These are phyloP conservation scores for Carex kokanica DNA, from an alignment of 176 grass and related monocot species.

Conservation along the genomic window DNA sequence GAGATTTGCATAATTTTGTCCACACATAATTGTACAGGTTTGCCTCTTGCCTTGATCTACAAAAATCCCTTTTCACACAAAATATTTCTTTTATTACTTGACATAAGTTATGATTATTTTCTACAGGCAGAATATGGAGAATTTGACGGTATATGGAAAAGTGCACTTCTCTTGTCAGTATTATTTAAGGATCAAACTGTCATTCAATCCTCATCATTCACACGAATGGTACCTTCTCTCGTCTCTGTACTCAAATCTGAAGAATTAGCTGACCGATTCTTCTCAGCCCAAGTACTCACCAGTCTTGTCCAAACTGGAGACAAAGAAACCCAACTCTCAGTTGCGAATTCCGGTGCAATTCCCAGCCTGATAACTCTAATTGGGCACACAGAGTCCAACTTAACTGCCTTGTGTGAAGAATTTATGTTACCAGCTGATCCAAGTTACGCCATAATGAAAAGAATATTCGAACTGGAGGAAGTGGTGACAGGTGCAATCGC, in stretches of 20 bases:
- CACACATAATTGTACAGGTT: not conserved
- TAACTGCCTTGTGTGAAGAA: conserved; percentile 60
- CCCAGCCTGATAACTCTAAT: conserved; percentile 66
- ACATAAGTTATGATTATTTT: conserved; percentile 16
- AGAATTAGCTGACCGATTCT: conserved; percentile 60
- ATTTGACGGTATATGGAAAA: conserved; percentile 69
- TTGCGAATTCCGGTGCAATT: conserved; percentile 93
- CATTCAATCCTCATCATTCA: conserved; percentile 69
- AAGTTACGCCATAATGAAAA: conserved; percentile 66
- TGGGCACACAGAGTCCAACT: conserved; percentile 65
- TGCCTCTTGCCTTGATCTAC: not conserved
- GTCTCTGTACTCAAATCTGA: conserved; percentile 82
- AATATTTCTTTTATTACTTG: not conserved
- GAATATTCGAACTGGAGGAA: conserved; percentile 78
- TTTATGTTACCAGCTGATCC: conserved; percentile 68
- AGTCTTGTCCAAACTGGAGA: conserved; percentile 75
- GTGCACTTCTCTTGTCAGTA: conserved; percentile 79
- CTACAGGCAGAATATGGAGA: conserved; percentile 73
- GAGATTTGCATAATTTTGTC: not conserved
- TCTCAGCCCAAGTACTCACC: conserved; percentile 87
- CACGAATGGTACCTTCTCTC: conserved; percentile 62
- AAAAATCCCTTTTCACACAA: not conserved
- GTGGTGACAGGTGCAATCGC: conserved; percentile 60
- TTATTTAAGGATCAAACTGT: conserved; percentile 77
- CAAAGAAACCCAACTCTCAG: conserved; percentile 64